Evolutionary conservation across 2,329 filamentous ascomycete species (phyloP).

Genomic region (Neurospora sp.): DNA sequence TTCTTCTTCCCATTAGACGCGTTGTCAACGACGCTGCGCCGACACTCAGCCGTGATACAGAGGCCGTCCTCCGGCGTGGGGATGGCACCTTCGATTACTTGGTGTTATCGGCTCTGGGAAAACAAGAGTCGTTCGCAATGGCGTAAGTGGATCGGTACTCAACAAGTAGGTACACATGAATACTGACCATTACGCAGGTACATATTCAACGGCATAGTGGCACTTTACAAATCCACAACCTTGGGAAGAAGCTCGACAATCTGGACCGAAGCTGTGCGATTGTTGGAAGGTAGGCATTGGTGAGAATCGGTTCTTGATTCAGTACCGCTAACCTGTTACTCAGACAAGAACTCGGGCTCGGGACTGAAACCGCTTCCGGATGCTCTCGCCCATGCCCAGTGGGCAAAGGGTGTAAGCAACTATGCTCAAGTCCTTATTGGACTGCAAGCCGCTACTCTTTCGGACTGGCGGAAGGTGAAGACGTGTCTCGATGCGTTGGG

Average conservation of each 20-base stretch:
- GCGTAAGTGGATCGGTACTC: constrained; percentile 32
- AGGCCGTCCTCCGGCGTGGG: constrained; percentile 41
- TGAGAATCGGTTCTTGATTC: background rate
- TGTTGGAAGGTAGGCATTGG: constrained; percentile 22
- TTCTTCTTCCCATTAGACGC: constrained; percentile 47
- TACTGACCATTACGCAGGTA: constrained; percentile 30
- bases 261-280: constrained; percentile 29
- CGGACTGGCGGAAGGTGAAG: constrained; percentile 58
- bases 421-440: constrained; percentile 64
- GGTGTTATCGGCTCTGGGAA: constrained; percentile 51
- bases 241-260: constrained; percentile 28
- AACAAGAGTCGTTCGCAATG: constrained; percentile 46
- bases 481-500: constrained; percentile 46
- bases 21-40: constrained; percentile 30
- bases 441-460: constrained; percentile 59
- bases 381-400: constrained; percentile 49
- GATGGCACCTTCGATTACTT: constrained; percentile 42
- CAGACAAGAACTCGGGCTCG: constrained; percentile 16
- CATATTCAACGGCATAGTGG: constrained; percentile 43
- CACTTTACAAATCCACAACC: constrained; percentile 26
- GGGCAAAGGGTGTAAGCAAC: constrained; percentile 56
- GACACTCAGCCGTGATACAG: constrained; percentile 48
- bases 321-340: background rate
- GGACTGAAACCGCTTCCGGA: constrained; percentile 42
- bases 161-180: background rate